Evolutionary conservation across 768 basidiomycete species (phyloP).

Genomic region (Amanita polypyramis): DNA sequence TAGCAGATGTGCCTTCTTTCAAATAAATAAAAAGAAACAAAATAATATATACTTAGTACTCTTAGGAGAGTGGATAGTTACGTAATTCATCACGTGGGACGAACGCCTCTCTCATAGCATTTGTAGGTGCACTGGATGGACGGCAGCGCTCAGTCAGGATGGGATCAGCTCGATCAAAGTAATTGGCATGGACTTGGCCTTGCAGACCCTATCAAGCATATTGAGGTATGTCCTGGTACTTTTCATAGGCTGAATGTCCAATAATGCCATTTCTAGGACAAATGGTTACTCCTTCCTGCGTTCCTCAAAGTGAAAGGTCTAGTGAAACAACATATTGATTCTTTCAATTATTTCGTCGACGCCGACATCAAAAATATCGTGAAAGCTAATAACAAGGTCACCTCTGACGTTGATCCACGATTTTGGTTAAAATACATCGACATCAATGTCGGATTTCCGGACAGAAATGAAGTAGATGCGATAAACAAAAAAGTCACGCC

Average conservation of each 20-base stretch:
- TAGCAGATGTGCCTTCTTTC: no score
- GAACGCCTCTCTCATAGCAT: not conserved
- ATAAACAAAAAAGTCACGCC: conserved; percentile 83
- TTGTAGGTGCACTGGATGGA: not conserved
- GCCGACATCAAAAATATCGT: conserved; percentile 96
- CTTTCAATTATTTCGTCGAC: conserved; percentile 98
- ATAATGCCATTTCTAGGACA: conserved; percentile 51
- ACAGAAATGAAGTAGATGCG: conserved; percentile 74
- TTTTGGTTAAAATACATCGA: conserved; percentile 97
- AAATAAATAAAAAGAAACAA: no score
- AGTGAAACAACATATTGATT: conserved; percentile 98
- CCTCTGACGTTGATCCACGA: conserved; percentile 91
- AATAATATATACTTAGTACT: no score
- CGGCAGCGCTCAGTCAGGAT: conserved; percentile 21
- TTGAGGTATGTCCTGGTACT: conserved; percentile 56
- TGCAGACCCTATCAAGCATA: conserved; percentile 83
- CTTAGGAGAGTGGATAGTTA: no score
- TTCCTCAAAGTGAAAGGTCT: conserved; percentile 97
- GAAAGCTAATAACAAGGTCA: conserved; percentile 86
- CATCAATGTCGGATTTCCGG: conserved; percentile 87
- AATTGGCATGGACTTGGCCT: conserved; percentile 70
- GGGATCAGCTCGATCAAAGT: conserved; percentile 46
- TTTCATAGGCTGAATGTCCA: not conserved
- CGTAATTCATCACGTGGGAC: not conserved
- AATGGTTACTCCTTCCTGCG: conserved; percentile 95